Evolutionary conservation across 2,329 filamentous ascomycete species (phyloP).

Genomic region (Tolypocladium inflatum): DNA sequence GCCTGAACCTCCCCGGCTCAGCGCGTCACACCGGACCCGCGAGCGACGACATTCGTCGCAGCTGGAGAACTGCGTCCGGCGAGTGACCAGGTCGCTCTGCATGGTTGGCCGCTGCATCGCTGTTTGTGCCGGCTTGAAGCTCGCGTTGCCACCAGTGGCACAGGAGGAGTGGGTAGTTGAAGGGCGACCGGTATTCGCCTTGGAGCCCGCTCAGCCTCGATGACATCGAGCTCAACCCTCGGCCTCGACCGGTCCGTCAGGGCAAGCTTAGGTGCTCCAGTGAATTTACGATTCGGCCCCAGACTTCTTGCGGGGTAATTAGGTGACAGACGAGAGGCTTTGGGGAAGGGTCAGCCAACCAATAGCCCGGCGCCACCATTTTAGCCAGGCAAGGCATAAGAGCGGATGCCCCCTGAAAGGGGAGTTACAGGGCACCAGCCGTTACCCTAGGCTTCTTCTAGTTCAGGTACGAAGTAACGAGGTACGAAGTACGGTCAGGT

Average conservation of each 20-base stretch:
- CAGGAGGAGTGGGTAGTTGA: neutral
- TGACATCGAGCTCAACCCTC: neutral
- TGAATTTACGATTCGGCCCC: neutral
- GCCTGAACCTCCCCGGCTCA: constrained; percentile 29
- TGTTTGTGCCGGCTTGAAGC: too few species aligned
- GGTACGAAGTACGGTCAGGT: too few species aligned
- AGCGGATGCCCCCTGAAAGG: too few species aligned
- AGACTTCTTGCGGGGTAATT: neutral
- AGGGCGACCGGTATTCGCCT: neutral
- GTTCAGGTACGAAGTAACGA: too few species aligned
- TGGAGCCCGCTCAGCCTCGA: neutral
- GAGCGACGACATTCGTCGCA: constrained; percentile 21
- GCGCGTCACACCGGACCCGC: constrained; percentile 20
- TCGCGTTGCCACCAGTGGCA: neutral
- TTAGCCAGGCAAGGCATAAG: too few species aligned
- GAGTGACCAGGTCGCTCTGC: constrained; percentile 10
- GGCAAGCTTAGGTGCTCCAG: neutral
- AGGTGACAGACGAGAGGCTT: too few species aligned
- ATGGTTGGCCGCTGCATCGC: neutral
- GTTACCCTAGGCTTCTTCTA: too few species aligned
- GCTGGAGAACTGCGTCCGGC: constrained; percentile 25
- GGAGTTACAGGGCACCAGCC: too few species aligned
- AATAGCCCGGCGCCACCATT: too few species aligned
- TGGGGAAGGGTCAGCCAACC: too few species aligned
- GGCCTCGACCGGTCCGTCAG: neutral